Conservation (phyloP, 805 yeast genomes). For the Yamadazyma akitaensis region DNA sequence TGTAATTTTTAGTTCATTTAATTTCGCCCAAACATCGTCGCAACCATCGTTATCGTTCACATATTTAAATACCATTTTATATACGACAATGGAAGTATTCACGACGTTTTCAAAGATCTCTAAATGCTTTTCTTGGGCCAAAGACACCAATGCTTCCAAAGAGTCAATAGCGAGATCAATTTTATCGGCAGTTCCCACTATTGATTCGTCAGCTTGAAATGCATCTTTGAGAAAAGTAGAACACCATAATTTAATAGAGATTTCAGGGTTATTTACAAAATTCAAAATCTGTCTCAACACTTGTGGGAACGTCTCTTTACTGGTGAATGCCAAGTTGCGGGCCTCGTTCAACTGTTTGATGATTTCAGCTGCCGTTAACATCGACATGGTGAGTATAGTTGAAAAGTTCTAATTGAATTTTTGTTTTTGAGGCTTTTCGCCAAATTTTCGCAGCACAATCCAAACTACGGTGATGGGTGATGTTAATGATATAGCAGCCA, state of each 20-base stretch:
- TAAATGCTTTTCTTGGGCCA: slow-evolving; percentile 28
- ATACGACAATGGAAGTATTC: slow-evolving; percentile 39
- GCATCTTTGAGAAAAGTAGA: slow-evolving; percentile 37
- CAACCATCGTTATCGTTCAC: slow-evolving; percentile 48
- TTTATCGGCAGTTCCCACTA: slow-evolving; percentile 25
- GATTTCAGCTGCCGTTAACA: slow-evolving; percentile 17
- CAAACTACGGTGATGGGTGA: not conserved
- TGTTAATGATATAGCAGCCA: not conserved
- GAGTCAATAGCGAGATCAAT: slow-evolving; percentile 41
- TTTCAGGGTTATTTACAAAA: slow-evolving; percentile 33
- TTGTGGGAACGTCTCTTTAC: slow-evolving; percentile 33
- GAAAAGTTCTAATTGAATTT: not conserved
- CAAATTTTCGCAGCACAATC: not conserved
- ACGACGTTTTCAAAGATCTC: slow-evolving; percentile 29
- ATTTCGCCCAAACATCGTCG: slow-evolving; percentile 50
- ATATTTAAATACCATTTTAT: slow-evolving; percentile 42
- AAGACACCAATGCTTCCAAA: slow-evolving; percentile 27
- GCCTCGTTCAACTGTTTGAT: slow-evolving; percentile 38
- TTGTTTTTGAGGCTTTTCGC: not conserved
- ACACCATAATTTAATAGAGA: slow-evolving; percentile 39
- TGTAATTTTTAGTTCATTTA: slow-evolving; percentile 53
- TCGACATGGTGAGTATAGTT: slow-evolving; percentile 3
- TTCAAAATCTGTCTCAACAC: slow-evolving; percentile 43
- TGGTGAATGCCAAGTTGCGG: slow-evolving; percentile 29
- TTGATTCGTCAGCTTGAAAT: slow-evolving; percentile 25